Evolutionary conservation across 1,284 basidiomycete species (phyloP), one percentile per base, ranked within the genome.

Genomic region (Taiwanofungus camphoratus): DNA sequence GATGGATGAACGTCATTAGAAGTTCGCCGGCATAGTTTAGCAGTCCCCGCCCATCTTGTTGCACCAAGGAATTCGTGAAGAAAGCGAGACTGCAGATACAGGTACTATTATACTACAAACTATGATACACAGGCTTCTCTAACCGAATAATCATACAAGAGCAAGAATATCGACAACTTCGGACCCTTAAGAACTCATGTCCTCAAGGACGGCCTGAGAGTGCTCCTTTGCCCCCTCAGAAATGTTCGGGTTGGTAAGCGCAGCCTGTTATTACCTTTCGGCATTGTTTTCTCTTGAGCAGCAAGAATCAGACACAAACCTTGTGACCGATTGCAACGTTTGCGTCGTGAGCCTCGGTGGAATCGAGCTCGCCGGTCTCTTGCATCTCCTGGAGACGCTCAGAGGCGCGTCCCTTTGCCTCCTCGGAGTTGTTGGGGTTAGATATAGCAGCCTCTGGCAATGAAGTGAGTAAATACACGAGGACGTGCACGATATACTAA

Each of bases 381-480:
- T 60, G 63, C 64, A 74, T 63, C 13, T 63, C 55, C 38, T 62
- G 60, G 48, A 70, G 61, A 18, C 67, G 60, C 12, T 67, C 54
- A 40, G 74, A 57, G 15, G 69, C 65, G 43, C 71, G 66, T 37
- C 65, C 58, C 53, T 77, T 77, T 1, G 74, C 70, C 42, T 72
- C 69, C 4, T 70, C 65, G 7, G 74, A 74, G 36, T 67, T 63
- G 15, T 66, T 65, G 9, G 71, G 69, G 55, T 78, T 77, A 44
- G 64, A 59, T 18, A 73, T 50, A 29, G 64, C 57, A 22, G 68
- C 69, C 59, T 62, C 45, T 35, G 15, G 3, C 11, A 20, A 19
- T 19, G 16, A 13, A 13, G 30, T 47, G 11, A 47, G 37, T 15
- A 39, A 33, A 5, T 11, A 12, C 6, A 21, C 5, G 5, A 18